A percentile compares a stretch with the other conserved stretches of the same genome.
These are phyloP conservation scores for Fusarium albidum DNA, from an alignment of 2,329 filamentous ascomycete species.

Conservation along the genomic window DNA sequence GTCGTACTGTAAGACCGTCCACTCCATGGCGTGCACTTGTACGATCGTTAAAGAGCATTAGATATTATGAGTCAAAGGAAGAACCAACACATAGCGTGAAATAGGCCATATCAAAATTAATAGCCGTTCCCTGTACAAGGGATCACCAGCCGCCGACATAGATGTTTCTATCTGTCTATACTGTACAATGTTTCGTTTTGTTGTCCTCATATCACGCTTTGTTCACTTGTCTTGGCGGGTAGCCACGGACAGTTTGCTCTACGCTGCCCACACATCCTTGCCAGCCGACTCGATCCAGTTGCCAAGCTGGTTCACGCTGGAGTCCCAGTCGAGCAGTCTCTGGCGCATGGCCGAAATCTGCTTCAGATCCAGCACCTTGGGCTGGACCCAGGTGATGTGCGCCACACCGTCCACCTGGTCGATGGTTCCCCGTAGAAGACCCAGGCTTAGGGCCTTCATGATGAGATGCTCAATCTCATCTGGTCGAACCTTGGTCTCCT, in stretches of 20 bases:
- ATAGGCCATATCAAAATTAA: conserved; percentile 31
- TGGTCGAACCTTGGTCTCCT: conserved; percentile 89
- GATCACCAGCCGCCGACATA: conserved; percentile 30
- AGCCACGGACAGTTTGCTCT: conserved; percentile 35
- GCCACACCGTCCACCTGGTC: conserved; percentile 96
- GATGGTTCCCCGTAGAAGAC: conserved; percentile 88
- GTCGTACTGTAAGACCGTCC: not conserved
- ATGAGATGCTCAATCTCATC: conserved; percentile 97
- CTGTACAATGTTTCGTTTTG: conserved; percentile 39
- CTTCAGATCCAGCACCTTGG: conserved; percentile 94
- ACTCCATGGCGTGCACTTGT: not conserved
- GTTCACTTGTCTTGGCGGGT: not conserved
- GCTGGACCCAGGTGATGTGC: conserved; percentile 98
- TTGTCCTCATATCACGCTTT: conserved; percentile 13
- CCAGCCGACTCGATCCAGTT: conserved; percentile 97
- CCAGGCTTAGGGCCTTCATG: conserved; percentile 98
- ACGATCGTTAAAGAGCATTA: not conserved
- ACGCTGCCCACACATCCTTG: conserved; percentile 95
- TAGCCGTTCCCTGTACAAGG: conserved; percentile 32
- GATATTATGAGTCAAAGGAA: not conserved
- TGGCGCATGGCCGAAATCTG: conserved; percentile 94
- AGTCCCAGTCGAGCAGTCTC: conserved; percentile 92
- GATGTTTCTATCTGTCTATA: conserved; percentile 41
- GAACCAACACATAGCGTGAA: conserved; percentile 2
- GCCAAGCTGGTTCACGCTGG: conserved; percentile 92